Evolutionary conservation across 768 basidiomycete genomes (phyloP), one percentile per base, ranked within the genome.

Genomic region (Lactarius evosmus): DNA sequence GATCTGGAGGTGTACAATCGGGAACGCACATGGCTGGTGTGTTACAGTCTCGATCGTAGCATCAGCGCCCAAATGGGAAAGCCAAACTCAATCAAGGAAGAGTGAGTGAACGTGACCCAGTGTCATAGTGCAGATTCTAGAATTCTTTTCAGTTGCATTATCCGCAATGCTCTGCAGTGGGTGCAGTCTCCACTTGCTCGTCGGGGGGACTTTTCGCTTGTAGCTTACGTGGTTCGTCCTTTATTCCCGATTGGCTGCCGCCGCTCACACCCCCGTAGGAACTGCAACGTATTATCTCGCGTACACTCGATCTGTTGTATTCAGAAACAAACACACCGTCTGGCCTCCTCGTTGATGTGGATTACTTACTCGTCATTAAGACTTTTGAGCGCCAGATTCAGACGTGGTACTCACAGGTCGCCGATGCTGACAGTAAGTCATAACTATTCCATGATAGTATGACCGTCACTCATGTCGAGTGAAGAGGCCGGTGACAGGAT

Each of bases 31-130:
- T 99, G 97, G 97, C 78, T 97, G 56, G 75, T 93, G 63, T 94
- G 91, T 70, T 95, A 87, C 73, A 83, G 83, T 61, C 80, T 97
- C 36, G 95, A 98, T 73, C 82, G 93, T 66, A 96, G 94, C 69
- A 82, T 89, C 63, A 92, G 93, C 69, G 91, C 95, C 0, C 95
- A 96, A 76, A 93, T 98, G 93, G 95, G 95, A 50, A 98, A 97
- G 76, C 96, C 96, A 4, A 86, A 91, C 72, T 86, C 88, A 2
- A 88, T 98, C 68, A 87, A 89, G 72, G 96, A 98, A 76, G 96
- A 99, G 92, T 94, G 72, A 69, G 92, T 82, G 30, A 40, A 22
- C 55, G n/a, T 52, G 22, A 32, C 16, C 52, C 16, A 46, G 53
- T 40, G 40, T 59, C 46, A 51, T 44, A 27, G 34, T 53, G 46